Base-by-base conservation (phyloP, 2,329 filamentous ascomycete genomes). In the Ophiocordyceps camponoti-saundersi region DNA sequence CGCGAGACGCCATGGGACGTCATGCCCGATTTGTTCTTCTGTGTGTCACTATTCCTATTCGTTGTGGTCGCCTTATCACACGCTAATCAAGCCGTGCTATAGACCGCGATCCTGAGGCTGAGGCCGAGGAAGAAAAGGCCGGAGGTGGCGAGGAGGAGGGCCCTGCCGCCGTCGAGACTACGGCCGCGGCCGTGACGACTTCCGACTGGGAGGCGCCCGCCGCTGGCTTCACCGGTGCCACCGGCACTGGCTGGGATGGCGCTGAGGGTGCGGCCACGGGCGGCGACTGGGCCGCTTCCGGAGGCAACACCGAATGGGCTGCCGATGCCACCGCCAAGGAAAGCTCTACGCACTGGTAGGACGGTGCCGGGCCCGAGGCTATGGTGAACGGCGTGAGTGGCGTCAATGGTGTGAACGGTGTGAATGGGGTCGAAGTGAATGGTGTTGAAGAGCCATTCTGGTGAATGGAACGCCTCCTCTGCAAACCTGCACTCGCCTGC, bases 21-120 rank as follows among this genome's bases (percentile, higher is more conserved):
- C 72, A 96, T 98, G 82, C 87, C 93, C 63, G 92, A 98, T 82
- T 75, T 98, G 63, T 98, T 98, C 87, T 98, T 98, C 83, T 95
- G 75, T 79, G 77, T 57, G 75, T 73, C 23, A 16, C 15, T 3
- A 8, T n/a, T 8, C 16, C 21, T 16, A 16, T n/a, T n/a, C n/a
- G n/a, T n/a, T n/a, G n/a, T n/a, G n/a, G n/a, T n/a, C n/a, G n/a
- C n/a, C n/a, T 29, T 21, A 3, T 43, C 12, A n/a, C 10, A 12
- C 39, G n/a, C n/a, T 42, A 3, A 3, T 7, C 18, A 6, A 4
- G 10, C 20, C 15, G 2, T 23, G 40, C 40, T 12, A 15, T 51
- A 79, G 75, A 98, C 85, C 92, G 93, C 69, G 93, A 98, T 73
- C 92, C 93, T 61, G 92, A 98, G 75, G 88, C 89, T 59, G 92